Conservation (phyloP, 2,329 filamentous ascomycete genomes). For the Helotiales sp. region DNA sequence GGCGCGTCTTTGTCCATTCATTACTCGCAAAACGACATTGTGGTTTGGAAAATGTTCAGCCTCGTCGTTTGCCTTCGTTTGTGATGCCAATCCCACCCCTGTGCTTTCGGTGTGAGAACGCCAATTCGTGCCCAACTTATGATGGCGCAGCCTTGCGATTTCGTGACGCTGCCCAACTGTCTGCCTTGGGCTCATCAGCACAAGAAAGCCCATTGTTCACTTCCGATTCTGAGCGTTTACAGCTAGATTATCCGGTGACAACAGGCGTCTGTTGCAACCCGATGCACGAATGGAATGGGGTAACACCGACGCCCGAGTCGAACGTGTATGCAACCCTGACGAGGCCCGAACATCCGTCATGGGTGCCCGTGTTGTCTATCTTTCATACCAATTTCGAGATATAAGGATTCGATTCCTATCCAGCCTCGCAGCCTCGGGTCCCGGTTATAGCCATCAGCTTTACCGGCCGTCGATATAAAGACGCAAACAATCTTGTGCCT, state of each 20-base stretch:
- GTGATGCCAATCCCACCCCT: slow-evolving; percentile 5
- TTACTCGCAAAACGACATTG: background rate
- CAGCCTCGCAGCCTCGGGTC: background rate
- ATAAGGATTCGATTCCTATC: background rate
- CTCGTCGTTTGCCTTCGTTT: slow-evolving; percentile 10
- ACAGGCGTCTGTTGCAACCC: background rate
- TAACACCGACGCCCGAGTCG: background rate
- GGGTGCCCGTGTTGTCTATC: background rate
- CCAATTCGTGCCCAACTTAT: slow-evolving; percentile 7
- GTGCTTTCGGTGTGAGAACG: slow-evolving; percentile 16
- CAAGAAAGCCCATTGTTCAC: background rate
- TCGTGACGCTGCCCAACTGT: background rate
- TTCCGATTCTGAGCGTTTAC: background rate
- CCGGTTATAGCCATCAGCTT: background rate
- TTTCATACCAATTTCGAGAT: background rate
- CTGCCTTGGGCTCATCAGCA: slow-evolving; percentile 10
- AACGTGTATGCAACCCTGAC: background rate
- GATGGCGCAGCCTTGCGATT: background rate
- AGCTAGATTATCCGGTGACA: background rate
- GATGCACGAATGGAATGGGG: background rate
- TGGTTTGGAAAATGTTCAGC: slow-evolving; percentile 15
- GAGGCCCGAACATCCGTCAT: background rate
- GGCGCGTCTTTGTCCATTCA: background rate
- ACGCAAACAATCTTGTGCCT: background rate
- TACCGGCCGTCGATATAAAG: background rate